Conservation (phyloP, 108 stramenopile genomes). For the Hondaea fermentalgiana region DNA sequence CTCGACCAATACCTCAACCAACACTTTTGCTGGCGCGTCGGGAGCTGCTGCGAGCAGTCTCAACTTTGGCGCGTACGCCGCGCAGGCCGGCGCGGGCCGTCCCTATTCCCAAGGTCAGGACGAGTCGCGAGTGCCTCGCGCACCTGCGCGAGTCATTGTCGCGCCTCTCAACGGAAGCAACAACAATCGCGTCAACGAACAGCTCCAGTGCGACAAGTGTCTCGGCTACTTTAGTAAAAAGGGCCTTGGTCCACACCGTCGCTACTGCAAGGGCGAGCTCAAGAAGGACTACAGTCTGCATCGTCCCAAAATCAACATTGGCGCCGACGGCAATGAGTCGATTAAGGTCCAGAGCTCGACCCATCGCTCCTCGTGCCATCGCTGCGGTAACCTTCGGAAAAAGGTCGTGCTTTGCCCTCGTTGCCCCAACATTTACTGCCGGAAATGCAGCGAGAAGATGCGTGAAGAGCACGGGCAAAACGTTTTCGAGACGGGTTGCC, state of each 20-base stretch:
- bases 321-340: neutral
- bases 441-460: slow-evolving; percentile 13
- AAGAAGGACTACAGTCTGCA: neutral
- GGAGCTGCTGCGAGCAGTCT: neutral
- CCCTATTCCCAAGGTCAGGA: too few species aligned
- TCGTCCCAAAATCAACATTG: neutral
- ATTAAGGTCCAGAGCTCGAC: neutral
- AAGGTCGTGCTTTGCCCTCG: neutral
- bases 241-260: neutral
- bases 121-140: too few species aligned
- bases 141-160: too few species aligned
- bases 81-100: too few species aligned
- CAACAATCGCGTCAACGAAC: neutral
- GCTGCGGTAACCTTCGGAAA: slow-evolving; percentile 8
- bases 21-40: neutral
- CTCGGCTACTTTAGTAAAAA: slow-evolving; percentile 1
- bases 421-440: neutral
- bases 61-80: too few species aligned
- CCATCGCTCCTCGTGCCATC: slow-evolving; percentile 8
- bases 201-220: slow-evolving; percentile 13
- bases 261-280: slow-evolving; percentile 8
- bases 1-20: neutral
- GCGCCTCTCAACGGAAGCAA: too few species aligned
- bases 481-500: neutral
- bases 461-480: neutral